A percentile compares a stretch with the other conserved stretches of the same genome.
Evolutionary conservation across 768 basidiomycete genomes (phyloP).

Genomic region (Naganishia vaughanmartiniae): DNA sequence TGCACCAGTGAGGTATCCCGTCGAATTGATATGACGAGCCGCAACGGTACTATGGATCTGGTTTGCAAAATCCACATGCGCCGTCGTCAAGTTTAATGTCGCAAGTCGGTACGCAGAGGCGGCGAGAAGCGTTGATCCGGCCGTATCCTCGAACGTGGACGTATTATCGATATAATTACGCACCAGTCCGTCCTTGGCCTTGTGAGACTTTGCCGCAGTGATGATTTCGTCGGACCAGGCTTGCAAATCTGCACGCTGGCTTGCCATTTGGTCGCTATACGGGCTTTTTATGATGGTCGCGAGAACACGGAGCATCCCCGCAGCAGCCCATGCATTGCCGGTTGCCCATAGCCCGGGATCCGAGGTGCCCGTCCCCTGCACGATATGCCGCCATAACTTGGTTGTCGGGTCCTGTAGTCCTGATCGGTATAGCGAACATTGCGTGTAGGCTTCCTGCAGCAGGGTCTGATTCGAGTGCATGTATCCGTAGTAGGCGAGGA

Average conservation of each 20-base stretch:
- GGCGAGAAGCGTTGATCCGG: constrained; percentile 50
- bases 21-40: constrained; percentile 48
- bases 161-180: constrained; percentile 53
- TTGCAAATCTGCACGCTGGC: constrained; percentile 48
- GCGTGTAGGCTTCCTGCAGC: constrained; percentile 54
- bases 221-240: constrained; percentile 54
- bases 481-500: constrained; percentile 55
- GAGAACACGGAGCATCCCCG: constrained; percentile 54
- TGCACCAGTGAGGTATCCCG: constrained; percentile 53
- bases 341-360: constrained; percentile 54
- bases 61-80: constrained; percentile 47
- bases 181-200: constrained; percentile 46
- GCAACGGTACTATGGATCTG: constrained; percentile 51
- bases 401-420: constrained; percentile 43
- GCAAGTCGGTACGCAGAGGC: constrained; percentile 49
- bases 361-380: constrained; percentile 38
- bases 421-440: constrained; percentile 55
- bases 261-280: constrained; percentile 44
- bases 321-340: constrained; percentile 56
- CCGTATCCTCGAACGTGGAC: constrained; percentile 52
- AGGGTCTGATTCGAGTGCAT: constrained; percentile 52
- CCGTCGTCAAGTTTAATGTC: constrained; percentile 45
- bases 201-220: constrained; percentile 45
- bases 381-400: constrained; percentile 55
- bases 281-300: constrained; percentile 52